Base-by-base conservation (phyloP, 1,139 yeast genomes). In the Candida sojae region DNA sequence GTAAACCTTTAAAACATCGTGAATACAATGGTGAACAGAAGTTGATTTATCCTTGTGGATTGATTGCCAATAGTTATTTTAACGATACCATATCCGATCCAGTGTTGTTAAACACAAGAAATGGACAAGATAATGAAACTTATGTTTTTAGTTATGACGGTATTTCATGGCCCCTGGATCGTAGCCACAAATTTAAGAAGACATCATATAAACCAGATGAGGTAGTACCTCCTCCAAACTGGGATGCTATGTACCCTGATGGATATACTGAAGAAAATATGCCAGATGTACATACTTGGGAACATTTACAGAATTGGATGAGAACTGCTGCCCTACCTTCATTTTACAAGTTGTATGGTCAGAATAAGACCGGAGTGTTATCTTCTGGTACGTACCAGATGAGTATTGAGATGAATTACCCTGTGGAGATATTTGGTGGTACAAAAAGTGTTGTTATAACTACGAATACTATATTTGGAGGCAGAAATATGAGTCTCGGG, bases 211-310 rank as follows among this genome's bases (percentile, higher is more conserved):
- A 76, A 51, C 75, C 84, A 30, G 66, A 79, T 10, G 86, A 92
- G 28, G 88, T 93, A 48, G 95, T 82, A 1, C 99, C 99, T 9
- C 99, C 99, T 8, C 98, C 97, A 58, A 90, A 90, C 70, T 93
- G 99, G 99, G 72, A 73, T 53, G 84, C 87, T 61, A 72, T 58
- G 71, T 93, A 64, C 65, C 99, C 99, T n/a, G 64, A 91, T 54
- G 98, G 98, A 0, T 93, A 93, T 70, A 91, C 87, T 17, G 86
- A 81, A 28, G 83, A 84, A 10, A 91, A 90, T 62, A 64, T 93
- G 50, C 99, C 98, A 3, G 93, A 93, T 63, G 40, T 66, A 29
- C 55, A 59, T 26, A 49, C 57, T 32, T 67, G 73, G 77, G 75
- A 73, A 52, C 70, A 64, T 44, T 58, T 73, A 34, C 90, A 86